Percentiles rank a stretch among this genome's conserved stretches.
phyloP scores from a whole-genome alignment of 768 basidiomycete species.

The Lactifluus pinguis region DNA sequence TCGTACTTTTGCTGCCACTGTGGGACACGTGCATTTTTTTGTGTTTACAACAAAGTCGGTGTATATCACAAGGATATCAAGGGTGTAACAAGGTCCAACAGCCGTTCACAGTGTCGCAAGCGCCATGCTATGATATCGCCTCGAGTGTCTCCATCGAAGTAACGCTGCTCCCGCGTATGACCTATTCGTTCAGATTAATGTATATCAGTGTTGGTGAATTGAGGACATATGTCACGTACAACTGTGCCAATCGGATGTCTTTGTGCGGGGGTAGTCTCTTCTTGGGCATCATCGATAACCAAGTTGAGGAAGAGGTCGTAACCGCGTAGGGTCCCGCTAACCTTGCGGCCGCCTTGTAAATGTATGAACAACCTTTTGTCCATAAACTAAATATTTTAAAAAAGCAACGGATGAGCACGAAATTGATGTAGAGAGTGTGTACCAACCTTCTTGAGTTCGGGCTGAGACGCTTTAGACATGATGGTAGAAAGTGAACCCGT shows the following conservation, averaged over 20 bases:
- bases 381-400: constrained; percentile 93
- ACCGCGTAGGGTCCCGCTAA: constrained; percentile 89
- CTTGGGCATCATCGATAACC: constrained; percentile 90
- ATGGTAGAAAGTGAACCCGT: constrained; percentile 10
- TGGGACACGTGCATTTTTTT: too few relatives aligned
- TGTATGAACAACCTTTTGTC: constrained; percentile 95
- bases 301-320: constrained; percentile 99
- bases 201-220: constrained; percentile 2
- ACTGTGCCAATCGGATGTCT: constrained; percentile 89
- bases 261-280: constrained; percentile 85
- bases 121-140: constrained; percentile 34
- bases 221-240: constrained; percentile 39
- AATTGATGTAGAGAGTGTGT: constrained; percentile 3
- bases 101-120: background rate
- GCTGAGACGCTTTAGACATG: constrained; percentile 94
- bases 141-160: constrained; percentile 90
- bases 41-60: too few relatives aligned
- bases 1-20: too few relatives aligned
- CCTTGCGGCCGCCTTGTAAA: constrained; percentile 90
- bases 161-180: constrained; percentile 94
- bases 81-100: background rate
- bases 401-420: background rate
- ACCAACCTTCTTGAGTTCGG: constrained; percentile 96
- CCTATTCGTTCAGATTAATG: constrained; percentile 38
- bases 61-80: background rate